Conservation (phyloP, 129 eudicot species). For the Kitagawia praeruptora region DNA sequence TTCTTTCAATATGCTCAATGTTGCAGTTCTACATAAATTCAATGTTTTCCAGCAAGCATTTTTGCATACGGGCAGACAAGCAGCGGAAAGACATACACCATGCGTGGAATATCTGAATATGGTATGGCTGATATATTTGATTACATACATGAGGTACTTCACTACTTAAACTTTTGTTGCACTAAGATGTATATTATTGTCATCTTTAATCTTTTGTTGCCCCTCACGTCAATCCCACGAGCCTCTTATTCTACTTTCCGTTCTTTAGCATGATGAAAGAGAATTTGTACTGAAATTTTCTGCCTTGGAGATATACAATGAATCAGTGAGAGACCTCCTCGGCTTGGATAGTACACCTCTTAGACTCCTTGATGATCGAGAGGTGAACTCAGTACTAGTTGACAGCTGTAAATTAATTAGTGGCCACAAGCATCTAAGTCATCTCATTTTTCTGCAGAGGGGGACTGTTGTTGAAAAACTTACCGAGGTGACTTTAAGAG, state of each 20-base stretch:
- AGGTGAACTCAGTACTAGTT: slow-evolving; percentile 34
- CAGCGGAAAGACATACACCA: slow-evolving; percentile 96
- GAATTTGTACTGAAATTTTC: slow-evolving; percentile 75
- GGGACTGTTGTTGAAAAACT: slow-evolving; percentile 82
- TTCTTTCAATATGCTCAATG: neutral
- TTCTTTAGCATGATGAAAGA: slow-evolving; percentile 46
- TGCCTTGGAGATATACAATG: slow-evolving; percentile 89
- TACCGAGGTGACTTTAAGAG: slow-evolving; percentile 56
- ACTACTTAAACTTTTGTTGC: neutral
- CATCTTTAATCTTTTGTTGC: neutral
- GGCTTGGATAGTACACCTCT: slow-evolving; percentile 49
- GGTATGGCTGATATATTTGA: slow-evolving; percentile 59
- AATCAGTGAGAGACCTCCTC: slow-evolving; percentile 78
- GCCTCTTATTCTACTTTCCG: neutral
- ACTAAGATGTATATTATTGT: neutral
- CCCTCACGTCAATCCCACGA: too few species aligned
- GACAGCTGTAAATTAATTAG: neutral
- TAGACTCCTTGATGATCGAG: slow-evolving; percentile 91
- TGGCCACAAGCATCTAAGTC: neutral
- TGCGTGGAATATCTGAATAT: slow-evolving; percentile 73
- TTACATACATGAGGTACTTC: slow-evolving; percentile 47
- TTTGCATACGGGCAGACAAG: slow-evolving; percentile 98
- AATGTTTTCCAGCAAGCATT: slow-evolving; percentile 55
- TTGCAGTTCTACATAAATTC: slow-evolving; percentile 7
- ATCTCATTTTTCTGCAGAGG: slow-evolving; percentile 38